A percentile compares a stretch with the other conserved stretches of the same genome.
Evolutionary conservation across 2,329 filamentous ascomycete genomes (phyloP).

Genomic region (Cryphonectria radicalis): DNA sequence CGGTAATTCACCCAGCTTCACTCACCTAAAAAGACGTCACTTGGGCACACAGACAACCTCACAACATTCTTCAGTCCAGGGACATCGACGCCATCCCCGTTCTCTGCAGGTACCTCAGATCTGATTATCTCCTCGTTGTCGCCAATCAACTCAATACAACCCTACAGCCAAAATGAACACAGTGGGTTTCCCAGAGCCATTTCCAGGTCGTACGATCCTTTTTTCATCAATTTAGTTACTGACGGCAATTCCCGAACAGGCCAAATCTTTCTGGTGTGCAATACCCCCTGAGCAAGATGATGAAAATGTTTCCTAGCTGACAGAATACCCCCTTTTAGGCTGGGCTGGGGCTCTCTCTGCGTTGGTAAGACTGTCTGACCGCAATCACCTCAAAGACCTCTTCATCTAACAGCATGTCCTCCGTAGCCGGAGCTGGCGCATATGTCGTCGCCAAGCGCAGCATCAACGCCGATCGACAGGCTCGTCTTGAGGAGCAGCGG

Average conservation of each 20-base stretch:
- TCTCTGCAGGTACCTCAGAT: neutral
- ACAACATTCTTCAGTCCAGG: neutral
- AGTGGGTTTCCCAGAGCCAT: constrained; percentile 43
- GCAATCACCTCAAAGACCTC: neutral
- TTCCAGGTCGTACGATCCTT: neutral
- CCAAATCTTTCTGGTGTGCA: constrained; percentile 66
- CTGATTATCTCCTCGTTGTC: neutral
- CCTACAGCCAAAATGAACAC: constrained; percentile 55
- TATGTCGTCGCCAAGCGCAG: constrained; percentile 95
- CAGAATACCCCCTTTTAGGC: constrained; percentile 54
- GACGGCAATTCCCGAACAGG: constrained; percentile 43
- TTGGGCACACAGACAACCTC: neutral
- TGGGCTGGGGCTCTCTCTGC: constrained; percentile 90
- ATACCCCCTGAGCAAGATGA: neutral
- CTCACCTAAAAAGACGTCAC: constrained; percentile 4
- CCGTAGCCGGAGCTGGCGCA: constrained; percentile 79
- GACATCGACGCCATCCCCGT: neutral
- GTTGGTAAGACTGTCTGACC: constrained; percentile 62
- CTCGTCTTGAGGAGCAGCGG: constrained; percentile 69
- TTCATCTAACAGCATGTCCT: constrained; percentile 4
- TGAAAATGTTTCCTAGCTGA: constrained; percentile 21
- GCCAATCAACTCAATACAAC: no score
- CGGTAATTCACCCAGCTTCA: neutral
- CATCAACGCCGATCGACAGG: constrained; percentile 87
- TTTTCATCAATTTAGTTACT: constrained; percentile 16